Base-by-base conservation (phyloP, 2,329 filamentous ascomycete species). In the Monosporascus cannonballus region DNA sequence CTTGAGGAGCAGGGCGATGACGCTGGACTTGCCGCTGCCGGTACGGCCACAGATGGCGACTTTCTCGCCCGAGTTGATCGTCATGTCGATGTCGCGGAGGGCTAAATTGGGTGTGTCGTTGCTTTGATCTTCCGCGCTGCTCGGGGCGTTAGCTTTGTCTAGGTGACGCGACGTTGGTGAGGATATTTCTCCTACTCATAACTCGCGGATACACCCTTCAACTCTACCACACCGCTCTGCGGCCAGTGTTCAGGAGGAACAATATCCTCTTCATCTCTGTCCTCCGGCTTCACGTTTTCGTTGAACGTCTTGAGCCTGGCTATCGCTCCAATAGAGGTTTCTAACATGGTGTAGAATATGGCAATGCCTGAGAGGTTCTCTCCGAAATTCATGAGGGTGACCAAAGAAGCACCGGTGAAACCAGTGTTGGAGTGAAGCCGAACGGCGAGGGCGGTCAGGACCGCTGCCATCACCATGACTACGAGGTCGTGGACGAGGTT, bases 1-100 rank as follows among this genome's bases (percentile, higher is more conserved):
- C 3, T 70, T 69, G 30, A 74, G 67, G 1, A 76, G 61, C 0
- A 71, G 61, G 7, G 68, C 62, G n/a, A 76, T 63, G 14, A 73
- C 55, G 17, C 64, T 70, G 1, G 71, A 73, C 53, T 76, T 76
- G 2, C 71, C 72, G 50, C 69, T 72, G 48, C 59, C 64, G 2
- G 65, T 71, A 2, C 67, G 61, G 2, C 69, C 68, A 25, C 65
- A 68, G 25, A 71, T 60, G 6, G 64, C 67, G 1, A 69, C 55
- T 48, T 68, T 70, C 51, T 70, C 60, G 2, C 67, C 65, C 1
- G 66, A 37, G 0, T 48, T 18, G 20, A 72, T 67, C 1, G 49
- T 50, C 8, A 71, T 60, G 5, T 47, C 47, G 37, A 72, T 57
- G 6, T 65, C 52, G 1, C 62, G 61, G 0, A 71, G 58, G 5